Base-by-base conservation (phyloP, 192 early-diverging fungal genomes). In the Chytriomyces sp. region DNA sequence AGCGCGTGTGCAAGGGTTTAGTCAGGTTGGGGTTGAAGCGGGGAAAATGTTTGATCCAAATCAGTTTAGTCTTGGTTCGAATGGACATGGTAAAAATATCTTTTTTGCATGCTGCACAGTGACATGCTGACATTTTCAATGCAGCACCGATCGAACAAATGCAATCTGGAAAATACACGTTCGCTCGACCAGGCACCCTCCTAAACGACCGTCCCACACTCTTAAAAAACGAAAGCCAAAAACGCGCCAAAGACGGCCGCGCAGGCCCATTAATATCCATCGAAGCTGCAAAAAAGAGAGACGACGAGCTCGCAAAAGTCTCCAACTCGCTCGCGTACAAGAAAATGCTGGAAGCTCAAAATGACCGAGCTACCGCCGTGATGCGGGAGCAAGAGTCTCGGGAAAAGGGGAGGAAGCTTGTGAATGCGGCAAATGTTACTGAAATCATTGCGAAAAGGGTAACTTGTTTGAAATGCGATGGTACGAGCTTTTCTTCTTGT, bases 391-490 rank as follows among this genome's bases (percentile, higher is more conserved):
- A 65, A 65, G 43, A 62, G 28, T 5, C 64, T 7, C 50, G 50
- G 50, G 50, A 53, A 18, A 53, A 53, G 18, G 50, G 50, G 9
- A 8, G 50, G 18, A 53, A 53, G 50, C 50, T 53, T 53, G 50
- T 53, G 9, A 53, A 18, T 18, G 50, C 18, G 18, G 50, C 9
- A 53, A 18, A 18, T 8, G 50, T 53, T 10, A 53, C 50, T 10
- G 50, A 53, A 53, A 18, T 53, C 18, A 18, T 53, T 8, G 50
- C 35, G 8, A 65, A 23, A 23, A 45, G 63, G 0, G 7, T 45
- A 20, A 23, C 53, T 64, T 75, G 73, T 5, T 48, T 59, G 7
- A 75, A 75, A 65, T 75, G 73, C 48, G 62, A 64, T 45, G 53
- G 71, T 73, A 23, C 6, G 71, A 20, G n/a, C 23, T 3, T 18